Percentiles rank a stretch among this genome's conserved stretches.
These are phyloP conservation scores for Populus pruinosa DNA, from an alignment of 345 rosid genomes.

Conservation along the genomic window DNA sequence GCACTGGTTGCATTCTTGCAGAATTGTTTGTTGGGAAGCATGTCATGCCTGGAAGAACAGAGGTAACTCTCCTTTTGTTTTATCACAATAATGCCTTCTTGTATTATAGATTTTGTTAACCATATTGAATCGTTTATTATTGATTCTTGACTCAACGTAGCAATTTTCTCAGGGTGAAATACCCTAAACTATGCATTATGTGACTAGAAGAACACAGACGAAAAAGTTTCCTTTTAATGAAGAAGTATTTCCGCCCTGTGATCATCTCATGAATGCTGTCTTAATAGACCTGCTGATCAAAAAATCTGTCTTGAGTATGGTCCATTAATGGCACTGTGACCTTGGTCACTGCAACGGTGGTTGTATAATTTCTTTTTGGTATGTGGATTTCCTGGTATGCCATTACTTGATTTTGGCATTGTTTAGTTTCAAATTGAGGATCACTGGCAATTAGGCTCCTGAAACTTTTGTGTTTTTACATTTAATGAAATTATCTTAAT, in stretches of 20 bases:
- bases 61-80: slow-evolving; percentile 30
- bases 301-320: not conserved
- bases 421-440: not conserved
- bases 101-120: not conserved
- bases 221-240: not conserved
- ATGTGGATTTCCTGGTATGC: not conserved
- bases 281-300: not conserved
- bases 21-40: slow-evolving; percentile 66
- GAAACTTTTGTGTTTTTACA: not conserved
- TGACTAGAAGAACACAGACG: not conserved
- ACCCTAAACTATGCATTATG: not conserved
- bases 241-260: not conserved
- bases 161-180: not conserved
- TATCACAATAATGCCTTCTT: not conserved
- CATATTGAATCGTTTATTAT: not conserved
- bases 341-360: not conserved
- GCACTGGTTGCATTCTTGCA: slow-evolving; percentile 64
- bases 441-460: not conserved
- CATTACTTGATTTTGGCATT: not conserved
- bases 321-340: not conserved
- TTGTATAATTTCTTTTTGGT: not conserved
- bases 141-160: not conserved
- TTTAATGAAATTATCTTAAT: not conserved
- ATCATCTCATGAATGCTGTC: not conserved
- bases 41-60: slow-evolving; percentile 72